These are phyloP conservation scores for Dacryopinax spathularia DNA, from an alignment of 768 basidiomycete genomes.

Conservation along the genomic window DNA sequence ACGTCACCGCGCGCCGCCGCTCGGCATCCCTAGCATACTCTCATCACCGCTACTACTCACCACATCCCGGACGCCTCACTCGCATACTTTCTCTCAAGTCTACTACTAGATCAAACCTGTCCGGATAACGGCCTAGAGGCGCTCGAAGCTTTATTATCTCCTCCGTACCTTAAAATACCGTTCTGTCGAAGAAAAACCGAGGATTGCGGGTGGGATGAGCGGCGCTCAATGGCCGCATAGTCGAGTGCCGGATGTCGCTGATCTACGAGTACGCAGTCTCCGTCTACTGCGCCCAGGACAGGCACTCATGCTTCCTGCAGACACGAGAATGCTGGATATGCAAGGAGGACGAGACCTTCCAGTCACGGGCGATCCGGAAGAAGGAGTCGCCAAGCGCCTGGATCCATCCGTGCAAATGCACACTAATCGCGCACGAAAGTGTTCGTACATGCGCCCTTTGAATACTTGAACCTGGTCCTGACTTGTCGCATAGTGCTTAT, in stretches of 20 bases:
- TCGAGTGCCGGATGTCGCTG: not conserved
- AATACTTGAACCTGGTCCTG: not conserved
- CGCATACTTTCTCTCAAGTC: too few species aligned
- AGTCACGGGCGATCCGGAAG: not conserved
- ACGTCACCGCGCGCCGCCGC: too few species aligned
- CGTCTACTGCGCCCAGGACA: not conserved
- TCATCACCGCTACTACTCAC: too few species aligned
- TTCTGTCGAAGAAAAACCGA: too few species aligned
- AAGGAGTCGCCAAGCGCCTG: slow-evolving; percentile 39
- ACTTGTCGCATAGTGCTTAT: slow-evolving; percentile 36
- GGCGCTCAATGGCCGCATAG: not conserved
- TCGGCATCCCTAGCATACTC: too few species aligned
- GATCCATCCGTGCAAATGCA: slow-evolving; percentile 72
- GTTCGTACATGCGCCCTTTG: not conserved
- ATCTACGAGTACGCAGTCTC: not conserved
- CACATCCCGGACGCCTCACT: too few species aligned
- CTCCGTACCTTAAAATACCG: too few species aligned
- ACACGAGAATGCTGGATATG: slow-evolving; percentile 3
- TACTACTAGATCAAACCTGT: too few species aligned
- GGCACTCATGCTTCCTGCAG: not conserved
- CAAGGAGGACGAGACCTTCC: not conserved
- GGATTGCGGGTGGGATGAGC: not conserved
- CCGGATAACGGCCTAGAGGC: too few species aligned
- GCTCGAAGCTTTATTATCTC: too few species aligned
- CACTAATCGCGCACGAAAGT: slow-evolving; percentile 59